phyloP scores from a whole-genome alignment of 2,329 filamentous ascomycete species.

The Fusarium buxicola region DNA sequence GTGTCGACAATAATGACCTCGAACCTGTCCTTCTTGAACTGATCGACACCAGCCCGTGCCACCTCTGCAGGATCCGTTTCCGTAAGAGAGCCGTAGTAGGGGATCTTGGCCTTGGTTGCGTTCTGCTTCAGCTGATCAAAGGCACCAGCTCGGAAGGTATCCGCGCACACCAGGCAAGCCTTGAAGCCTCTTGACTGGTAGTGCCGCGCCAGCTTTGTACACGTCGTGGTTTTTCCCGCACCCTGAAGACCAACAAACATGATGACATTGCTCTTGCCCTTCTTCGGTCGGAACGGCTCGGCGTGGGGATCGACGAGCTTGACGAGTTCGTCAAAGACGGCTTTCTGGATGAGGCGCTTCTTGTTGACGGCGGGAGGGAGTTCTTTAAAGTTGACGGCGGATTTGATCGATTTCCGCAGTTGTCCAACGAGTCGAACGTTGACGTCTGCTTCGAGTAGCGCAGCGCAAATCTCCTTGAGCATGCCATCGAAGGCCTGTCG shows the following conservation, averaged over 20 bases:
- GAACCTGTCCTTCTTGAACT: constrained; percentile 99
- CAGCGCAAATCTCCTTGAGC: constrained; percentile 98
- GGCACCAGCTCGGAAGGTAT: constrained; percentile 97
- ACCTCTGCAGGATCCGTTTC: constrained; percentile 96
- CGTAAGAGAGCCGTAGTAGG: constrained; percentile 96
- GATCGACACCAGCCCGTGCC: constrained; percentile 93
- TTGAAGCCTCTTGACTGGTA: constrained; percentile 95
- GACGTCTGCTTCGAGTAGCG: constrained; percentile 95
- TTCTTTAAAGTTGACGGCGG: constrained; percentile 93
- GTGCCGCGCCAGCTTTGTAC: constrained; percentile 95
- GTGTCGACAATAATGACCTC: constrained; percentile 99
- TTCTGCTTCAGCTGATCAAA: constrained; percentile 99
- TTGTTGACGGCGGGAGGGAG: constrained; percentile 94
- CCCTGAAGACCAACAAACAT: constrained; percentile 99
- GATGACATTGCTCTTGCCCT: constrained; percentile 95
- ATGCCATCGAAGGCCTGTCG: constrained; percentile 91
- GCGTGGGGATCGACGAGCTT: constrained; percentile 95
- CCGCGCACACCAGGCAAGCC: constrained; percentile 93
- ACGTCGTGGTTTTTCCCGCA: constrained; percentile 97
- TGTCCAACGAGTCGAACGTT: constrained; percentile 93
- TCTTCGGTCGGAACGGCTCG: constrained; percentile 96
- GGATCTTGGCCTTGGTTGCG: constrained; percentile 98
- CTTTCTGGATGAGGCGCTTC: constrained; percentile 97
- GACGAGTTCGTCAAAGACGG: constrained; percentile 97
- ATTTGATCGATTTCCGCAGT: constrained; percentile 92